Evolutionary conservation across 192 early-diverging fungal genomes (phyloP).

Genomic region (Geosiphon pyriformis): DNA sequence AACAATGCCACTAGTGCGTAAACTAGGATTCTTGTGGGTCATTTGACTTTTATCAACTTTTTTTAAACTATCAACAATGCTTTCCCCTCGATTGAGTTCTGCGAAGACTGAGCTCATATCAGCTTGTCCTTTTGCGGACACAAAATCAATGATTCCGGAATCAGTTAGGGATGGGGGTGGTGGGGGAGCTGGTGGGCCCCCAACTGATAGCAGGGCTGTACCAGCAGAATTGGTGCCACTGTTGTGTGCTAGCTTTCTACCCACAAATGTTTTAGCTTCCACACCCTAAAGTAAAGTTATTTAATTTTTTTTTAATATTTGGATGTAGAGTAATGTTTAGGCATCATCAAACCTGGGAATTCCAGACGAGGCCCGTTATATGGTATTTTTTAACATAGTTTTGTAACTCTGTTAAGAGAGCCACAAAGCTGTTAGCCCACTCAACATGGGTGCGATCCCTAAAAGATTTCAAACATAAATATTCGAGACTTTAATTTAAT

Average conservation of each 20-base stretch:
- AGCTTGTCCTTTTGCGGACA: slow-evolving; percentile 24
- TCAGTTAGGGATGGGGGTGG: slow-evolving; percentile 29
- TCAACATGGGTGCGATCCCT: slow-evolving; percentile 77
- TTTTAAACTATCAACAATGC: slow-evolving; percentile 71
- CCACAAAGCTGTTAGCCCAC: slow-evolving; percentile 73
- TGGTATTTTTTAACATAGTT: slow-evolving; percentile 86
- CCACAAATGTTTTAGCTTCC: slow-evolving; percentile 38
- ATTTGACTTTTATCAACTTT: slow-evolving; percentile 94
- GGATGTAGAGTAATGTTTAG: not conserved
- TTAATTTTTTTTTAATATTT: too few relatives aligned
- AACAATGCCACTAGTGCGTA: slow-evolving; percentile 67
- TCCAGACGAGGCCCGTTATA: slow-evolving; percentile 89
- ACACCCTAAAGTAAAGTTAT: slow-evolving; percentile 55
- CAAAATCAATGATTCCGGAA: slow-evolving; percentile 2
- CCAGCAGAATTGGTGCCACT: slow-evolving; percentile 29
- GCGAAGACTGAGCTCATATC: slow-evolving; percentile 70
- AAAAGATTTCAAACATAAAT: too few relatives aligned
- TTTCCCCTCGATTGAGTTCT: slow-evolving; percentile 76
- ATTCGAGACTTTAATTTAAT: too few relatives aligned
- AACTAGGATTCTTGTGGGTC: slow-evolving; percentile 97
- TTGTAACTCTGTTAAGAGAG: slow-evolving; percentile 68
- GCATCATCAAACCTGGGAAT: slow-evolving; percentile 61
- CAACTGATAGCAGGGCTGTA: slow-evolving; percentile 36
- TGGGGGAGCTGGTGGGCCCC: slow-evolving; percentile 36
- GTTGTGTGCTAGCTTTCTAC: slow-evolving; percentile 28